phyloP scores from a whole-genome alignment of 495 filamentous ascomycete species.

The Penicillium cosmopolitanum region DNA sequence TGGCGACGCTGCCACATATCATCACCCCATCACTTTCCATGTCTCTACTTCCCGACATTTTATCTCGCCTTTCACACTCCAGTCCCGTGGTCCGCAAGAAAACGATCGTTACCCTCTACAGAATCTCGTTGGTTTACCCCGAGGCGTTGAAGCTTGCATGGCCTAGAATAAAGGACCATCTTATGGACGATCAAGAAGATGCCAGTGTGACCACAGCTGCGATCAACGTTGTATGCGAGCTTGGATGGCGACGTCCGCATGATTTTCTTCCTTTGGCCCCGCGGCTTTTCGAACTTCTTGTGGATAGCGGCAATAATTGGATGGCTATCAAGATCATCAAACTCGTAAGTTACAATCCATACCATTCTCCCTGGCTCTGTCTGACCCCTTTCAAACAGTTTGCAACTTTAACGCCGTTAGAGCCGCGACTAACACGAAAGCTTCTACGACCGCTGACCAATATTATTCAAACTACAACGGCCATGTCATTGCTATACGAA shows the following conservation, averaged over 20 bases:
- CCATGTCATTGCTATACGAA: conserved; percentile 96
- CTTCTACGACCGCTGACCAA: conserved; percentile 92
- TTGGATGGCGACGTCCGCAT: conserved; percentile 89
- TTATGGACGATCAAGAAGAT: conserved; percentile 90
- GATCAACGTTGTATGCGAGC: conserved; percentile 94
- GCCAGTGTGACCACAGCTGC: conserved; percentile 93
- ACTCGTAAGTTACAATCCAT: conserved; percentile 59
- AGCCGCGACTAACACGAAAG: conserved; percentile 89
- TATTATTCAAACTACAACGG: conserved; percentile 89
- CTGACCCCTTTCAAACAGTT: conserved; percentile 62
- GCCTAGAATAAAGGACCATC: conserved; percentile 93
- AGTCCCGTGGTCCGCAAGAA: conserved; percentile 87
- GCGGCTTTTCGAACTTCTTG: conserved; percentile 85
- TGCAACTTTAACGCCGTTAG: conserved; percentile 89
- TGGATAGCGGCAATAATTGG: conserved; percentile 97
- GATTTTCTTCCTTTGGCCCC: conserved; percentile 94
- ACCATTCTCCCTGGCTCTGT: neutral
- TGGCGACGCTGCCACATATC: conserved; percentile 86
- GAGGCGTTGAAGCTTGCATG: conserved; percentile 90
- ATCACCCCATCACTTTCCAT: conserved; percentile 89
- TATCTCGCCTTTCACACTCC: conserved; percentile 85
- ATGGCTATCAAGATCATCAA: conserved; percentile 99
- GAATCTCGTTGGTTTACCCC: conserved; percentile 90
- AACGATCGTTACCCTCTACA: conserved; percentile 89
- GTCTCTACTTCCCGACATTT: conserved; percentile 80